Base-by-base conservation (phyloP, 306 rosid species). In the Gastrolobium bilobum region DNA sequence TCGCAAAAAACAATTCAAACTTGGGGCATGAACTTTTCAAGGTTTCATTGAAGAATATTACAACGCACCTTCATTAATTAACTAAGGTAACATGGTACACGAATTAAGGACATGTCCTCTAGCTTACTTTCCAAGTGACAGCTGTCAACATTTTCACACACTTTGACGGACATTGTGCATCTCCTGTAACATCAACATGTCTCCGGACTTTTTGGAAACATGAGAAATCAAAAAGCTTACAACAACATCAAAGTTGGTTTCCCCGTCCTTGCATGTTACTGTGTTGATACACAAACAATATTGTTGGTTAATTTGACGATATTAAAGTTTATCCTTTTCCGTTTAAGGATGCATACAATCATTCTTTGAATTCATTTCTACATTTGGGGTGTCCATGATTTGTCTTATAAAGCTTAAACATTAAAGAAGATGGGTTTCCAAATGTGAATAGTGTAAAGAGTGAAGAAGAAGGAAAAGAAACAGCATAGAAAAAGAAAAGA, bases 191-290 rank as follows among this genome's bases (percentile, higher is more conserved):
- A 66, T 14, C 66, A 83, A 72, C 58, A 73, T 77, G 68, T 76
- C 81, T 50, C 84, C 83, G 37, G 44, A 81, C 26, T 56, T 72
- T 26, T 52, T 47, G 81, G 83, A 73, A 77, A 70, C 76, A 75
- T 64, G 78, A 57, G 47, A 71, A 26, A 75, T 73, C 71, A 64
- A 75, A 82, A 57, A 70, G 31, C 69, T 37, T 44, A 39, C 77
- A 44, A 75, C 76, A 42, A 75, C 63, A 33, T 52, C 80, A 81
- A 71, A 75, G 40, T 42, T 83, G 48, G 77, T 80, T 83, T 79
- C 50, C 42, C 56, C 76, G 37, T 10, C 26, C 14, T 76, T 66
- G 54, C 74, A 48, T 82, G 51, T 42, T 31, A 34, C 43, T 53
- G 61, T 44, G 29, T 71, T 76, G 66, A 15, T 8, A 43, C 35